Conservation (phyloP, 768 basidiomycete species). For the Termitomyces sp. region DNA sequence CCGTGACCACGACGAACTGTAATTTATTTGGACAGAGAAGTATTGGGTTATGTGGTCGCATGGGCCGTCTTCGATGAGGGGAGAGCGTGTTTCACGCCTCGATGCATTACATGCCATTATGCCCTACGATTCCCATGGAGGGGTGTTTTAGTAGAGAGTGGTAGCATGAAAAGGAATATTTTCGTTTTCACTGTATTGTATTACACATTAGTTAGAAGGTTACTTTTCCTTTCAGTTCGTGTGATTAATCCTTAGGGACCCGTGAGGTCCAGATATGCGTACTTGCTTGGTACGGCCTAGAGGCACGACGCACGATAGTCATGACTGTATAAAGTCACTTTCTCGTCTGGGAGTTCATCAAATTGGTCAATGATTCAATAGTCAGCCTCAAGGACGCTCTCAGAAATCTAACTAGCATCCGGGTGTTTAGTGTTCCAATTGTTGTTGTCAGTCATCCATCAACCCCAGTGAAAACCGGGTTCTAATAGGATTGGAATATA, state of each 20-base stretch:
- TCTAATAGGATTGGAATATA: too few species aligned
- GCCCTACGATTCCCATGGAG: slow-evolving; percentile 9
- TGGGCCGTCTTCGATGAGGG: neutral
- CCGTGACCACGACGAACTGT: slow-evolving; percentile 48
- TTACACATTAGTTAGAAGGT: slow-evolving; percentile 18
- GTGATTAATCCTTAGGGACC: neutral
- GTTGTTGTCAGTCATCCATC: too few species aligned
- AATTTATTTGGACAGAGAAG: slow-evolving; percentile 18
- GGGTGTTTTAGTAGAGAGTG: slow-evolving; percentile 5
- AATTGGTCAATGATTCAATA: too few species aligned
- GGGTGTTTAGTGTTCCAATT: too few species aligned
- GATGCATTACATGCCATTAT: slow-evolving; percentile 2
- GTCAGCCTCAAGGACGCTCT: too few species aligned
- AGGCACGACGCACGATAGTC: too few species aligned
- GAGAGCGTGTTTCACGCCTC: slow-evolving; percentile 6
- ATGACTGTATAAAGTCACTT: too few species aligned
- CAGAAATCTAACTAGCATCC: too few species aligned
- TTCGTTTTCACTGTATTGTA: slow-evolving; percentile 16
- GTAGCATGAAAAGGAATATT: slow-evolving; percentile 15
- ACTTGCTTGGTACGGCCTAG: too few species aligned
- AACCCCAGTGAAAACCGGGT: too few species aligned
- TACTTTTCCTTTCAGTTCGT: neutral
- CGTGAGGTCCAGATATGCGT: too few species aligned
- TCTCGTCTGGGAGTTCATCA: too few species aligned
- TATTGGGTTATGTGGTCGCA: neutral